phyloP scores from a whole-genome alignment of 768 basidiomycete genomes.

The Mycena sanguinolenta region DNA sequence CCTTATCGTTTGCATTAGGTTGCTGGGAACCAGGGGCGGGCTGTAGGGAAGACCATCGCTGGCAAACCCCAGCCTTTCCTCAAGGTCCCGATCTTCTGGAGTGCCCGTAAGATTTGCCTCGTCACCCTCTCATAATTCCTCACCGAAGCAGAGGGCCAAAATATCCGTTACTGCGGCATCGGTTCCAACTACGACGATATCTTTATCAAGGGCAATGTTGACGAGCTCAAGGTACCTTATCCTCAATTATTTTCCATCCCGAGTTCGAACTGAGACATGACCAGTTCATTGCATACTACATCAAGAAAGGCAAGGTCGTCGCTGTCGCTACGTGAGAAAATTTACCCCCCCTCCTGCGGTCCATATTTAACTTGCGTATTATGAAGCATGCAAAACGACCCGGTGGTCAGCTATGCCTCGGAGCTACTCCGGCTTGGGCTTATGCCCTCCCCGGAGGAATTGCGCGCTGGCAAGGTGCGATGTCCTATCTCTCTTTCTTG shows the following conservation, averaged over 20 bases:
- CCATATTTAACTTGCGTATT: conserved; percentile 2
- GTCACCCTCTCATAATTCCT: conserved; percentile 5
- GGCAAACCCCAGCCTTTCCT: conserved; percentile 74
- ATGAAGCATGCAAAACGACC: conserved; percentile 83
- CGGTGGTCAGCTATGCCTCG: conserved; percentile 81
- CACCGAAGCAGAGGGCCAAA: conserved; percentile 75
- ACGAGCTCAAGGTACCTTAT: conserved; percentile 78
- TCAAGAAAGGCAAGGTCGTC: conserved; percentile 71
- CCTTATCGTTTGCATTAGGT: conserved; percentile 57
- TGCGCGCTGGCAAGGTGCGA: conserved; percentile 80
- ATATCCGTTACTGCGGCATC: conserved; percentile 87
- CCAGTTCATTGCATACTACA: conserved; percentile 87
- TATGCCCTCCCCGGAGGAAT: conserved; percentile 84
- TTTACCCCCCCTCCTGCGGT: background rate
- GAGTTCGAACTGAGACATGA: conserved; percentile 4
- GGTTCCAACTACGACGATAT: conserved; percentile 81
- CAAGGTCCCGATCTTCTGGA: conserved; percentile 93
- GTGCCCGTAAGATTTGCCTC: conserved; percentile 71
- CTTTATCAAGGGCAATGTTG: conserved; percentile 80
- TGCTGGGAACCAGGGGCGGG: conserved; percentile 88
- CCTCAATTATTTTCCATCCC: background rate
- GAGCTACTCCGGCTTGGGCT: conserved; percentile 83
- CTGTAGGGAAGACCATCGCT: conserved; percentile 84
- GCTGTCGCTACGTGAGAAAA: conserved; percentile 72
- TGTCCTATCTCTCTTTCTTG: background rate